Evolutionary conservation across 2,329 filamentous ascomycete genomes (phyloP).

Genomic region (Verticillium nubilum): DNA sequence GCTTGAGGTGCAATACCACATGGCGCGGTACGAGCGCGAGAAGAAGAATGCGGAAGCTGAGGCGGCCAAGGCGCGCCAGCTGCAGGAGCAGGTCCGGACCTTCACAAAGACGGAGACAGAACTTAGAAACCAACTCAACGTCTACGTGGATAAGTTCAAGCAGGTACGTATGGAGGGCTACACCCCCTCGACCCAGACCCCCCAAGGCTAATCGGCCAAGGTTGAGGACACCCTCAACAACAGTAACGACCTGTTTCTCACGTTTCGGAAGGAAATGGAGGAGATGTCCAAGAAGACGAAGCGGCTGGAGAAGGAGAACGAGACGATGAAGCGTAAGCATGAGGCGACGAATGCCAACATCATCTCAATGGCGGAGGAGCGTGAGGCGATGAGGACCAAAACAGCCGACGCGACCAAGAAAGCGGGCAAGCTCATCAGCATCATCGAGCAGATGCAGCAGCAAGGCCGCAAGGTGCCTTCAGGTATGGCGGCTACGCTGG

Average conservation of each 20-base stretch:
- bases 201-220: conserved; percentile 37
- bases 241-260: conserved; percentile 94
- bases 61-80: conserved; percentile 69
- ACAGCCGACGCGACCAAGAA: conserved; percentile 48
- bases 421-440: conserved; percentile 85
- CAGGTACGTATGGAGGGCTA: conserved; percentile 60
- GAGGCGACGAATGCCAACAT: conserved; percentile 93
- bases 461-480: conserved; percentile 76
- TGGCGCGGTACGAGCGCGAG: conserved; percentile 83
- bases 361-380: conserved; percentile 93
- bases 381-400: conserved; percentile 76
- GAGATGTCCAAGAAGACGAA: conserved; percentile 99
- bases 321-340: conserved; percentile 84
- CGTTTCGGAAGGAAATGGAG: conserved; percentile 98
- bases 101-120: conserved; percentile 96
- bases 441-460: conserved; percentile 94
- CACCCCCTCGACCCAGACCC: background rate
- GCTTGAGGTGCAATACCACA: conserved; percentile 87
- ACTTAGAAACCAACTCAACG: conserved; percentile 89
- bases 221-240: conserved; percentile 98
- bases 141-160: conserved; percentile 99
- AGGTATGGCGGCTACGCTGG: conserved; percentile 55
- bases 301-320: conserved; percentile 92
- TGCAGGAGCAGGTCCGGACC: conserved; percentile 87
- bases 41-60: conserved; percentile 84